Conservation (phyloP, 1,284 basidiomycete species). For the Amylostereum chailletii region DNA sequence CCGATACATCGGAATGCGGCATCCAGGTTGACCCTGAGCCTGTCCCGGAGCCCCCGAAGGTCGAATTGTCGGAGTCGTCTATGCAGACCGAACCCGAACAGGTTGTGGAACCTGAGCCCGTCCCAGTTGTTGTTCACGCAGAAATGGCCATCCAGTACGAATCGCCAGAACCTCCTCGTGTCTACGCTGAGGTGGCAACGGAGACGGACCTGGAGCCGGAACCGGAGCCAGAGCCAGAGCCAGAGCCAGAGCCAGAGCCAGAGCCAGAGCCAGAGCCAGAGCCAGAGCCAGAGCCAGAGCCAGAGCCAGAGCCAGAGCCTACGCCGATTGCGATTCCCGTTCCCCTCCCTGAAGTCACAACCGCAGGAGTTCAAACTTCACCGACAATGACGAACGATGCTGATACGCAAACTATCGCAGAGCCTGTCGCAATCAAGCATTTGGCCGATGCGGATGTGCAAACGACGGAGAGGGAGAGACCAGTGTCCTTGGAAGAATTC, state of each 20-base stretch:
- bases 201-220: conserved; percentile 14
- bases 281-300: conserved; percentile 18
- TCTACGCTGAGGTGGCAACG: conserved; percentile 26
- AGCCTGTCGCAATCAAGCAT: conserved; percentile 9
- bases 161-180: conserved; percentile 16
- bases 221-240: conserved; percentile 4
- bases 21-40: conserved; percentile 37
- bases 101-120: not conserved
- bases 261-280: conserved; percentile 21
- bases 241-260: not conserved
- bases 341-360: conserved; percentile 13
- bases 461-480: conserved; percentile 11
- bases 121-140: conserved; percentile 12
- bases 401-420: conserved; percentile 21
- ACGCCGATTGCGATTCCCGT: conserved; percentile 10
- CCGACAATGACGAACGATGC: conserved; percentile 15
- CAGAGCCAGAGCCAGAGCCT: conserved; percentile 1
- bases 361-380: conserved; percentile 33
- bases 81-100: conserved; percentile 1
- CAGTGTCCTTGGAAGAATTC: not conserved
- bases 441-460: conserved; percentile 26
- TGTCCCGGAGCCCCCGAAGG: conserved; percentile 1
- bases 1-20: conserved; percentile 26
- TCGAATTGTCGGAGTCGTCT: not conserved
- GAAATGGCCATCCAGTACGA: conserved; percentile 37